A percentile compares a stretch with the other conserved stretches of the same genome.
Conservation (phyloP, 148 eudicot genomes). For the Linanthus parryae region DNA sequence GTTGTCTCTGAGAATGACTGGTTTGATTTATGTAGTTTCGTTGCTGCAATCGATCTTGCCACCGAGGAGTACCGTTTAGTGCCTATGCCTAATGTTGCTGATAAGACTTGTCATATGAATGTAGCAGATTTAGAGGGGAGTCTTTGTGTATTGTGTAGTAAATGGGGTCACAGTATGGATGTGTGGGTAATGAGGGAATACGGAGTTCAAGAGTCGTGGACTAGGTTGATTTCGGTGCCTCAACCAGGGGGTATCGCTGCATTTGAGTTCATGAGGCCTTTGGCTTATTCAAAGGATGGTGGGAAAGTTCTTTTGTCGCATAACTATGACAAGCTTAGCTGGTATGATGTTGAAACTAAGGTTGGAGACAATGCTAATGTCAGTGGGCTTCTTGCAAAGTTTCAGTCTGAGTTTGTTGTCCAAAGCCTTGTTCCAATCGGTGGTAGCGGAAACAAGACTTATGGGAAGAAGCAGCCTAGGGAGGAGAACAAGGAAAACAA, state of each 20-base stretch:
- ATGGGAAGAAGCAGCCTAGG: too few species aligned
- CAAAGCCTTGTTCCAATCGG: too few species aligned
- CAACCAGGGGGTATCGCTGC: constrained; percentile 1
- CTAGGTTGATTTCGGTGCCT: constrained; percentile 15
- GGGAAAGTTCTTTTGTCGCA: constrained; percentile 20
- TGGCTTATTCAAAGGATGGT: constrained; percentile 20
- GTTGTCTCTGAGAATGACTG: too few species aligned
- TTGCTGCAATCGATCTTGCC: too few species aligned
- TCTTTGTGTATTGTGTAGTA: constrained; percentile 8
- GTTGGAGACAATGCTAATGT: too few species aligned
- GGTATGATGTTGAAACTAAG: too few species aligned
- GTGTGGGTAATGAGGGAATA: constrained; percentile 36
- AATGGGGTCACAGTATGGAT: constrained; percentile 4
- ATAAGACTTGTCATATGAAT: constrained; percentile 3
- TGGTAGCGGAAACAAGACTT: too few species aligned
- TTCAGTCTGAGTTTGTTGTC: constrained; percentile 2
- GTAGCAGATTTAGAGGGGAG: constrained; percentile 15
- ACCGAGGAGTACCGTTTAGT: too few species aligned
- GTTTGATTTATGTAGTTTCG: too few species aligned
- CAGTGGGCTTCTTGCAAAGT: background rate
- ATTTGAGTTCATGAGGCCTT: too few species aligned
- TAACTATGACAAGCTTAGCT: too few species aligned
- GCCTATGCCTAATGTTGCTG: constrained; percentile 11
- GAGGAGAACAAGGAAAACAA: constrained; percentile 7
- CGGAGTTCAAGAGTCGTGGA: constrained; percentile 23